Percentiles rank a stretch among this genome's conserved stretches.
phyloP scores from a whole-genome alignment of 257 asterid genomes.

The Solanum infundibuliforme region DNA sequence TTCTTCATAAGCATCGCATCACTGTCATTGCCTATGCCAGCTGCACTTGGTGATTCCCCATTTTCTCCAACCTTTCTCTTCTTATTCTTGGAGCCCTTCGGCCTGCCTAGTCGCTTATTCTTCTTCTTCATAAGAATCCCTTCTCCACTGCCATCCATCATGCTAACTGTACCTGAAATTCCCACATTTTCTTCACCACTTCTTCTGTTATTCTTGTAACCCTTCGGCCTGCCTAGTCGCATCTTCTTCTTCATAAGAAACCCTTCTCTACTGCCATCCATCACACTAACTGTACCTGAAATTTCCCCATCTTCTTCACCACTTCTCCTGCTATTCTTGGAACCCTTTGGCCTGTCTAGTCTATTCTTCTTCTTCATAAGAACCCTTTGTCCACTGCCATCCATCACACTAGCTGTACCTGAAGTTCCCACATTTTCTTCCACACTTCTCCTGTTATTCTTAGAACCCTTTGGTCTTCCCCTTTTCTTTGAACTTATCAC shows the following conservation, averaged over 20 bases:
- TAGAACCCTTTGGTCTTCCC: not conserved
- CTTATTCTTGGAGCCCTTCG: constrained; percentile 25
- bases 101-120: constrained; percentile 20
- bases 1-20: not conserved
- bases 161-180: not conserved
- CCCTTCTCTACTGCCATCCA: not conserved
- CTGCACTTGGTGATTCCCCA: not conserved
- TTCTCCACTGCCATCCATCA: not conserved
- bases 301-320: not conserved
- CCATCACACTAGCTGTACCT: not conserved
- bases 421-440: not conserved
- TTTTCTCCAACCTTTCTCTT: not conserved
- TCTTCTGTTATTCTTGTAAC: not conserved
- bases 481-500: not conserved
- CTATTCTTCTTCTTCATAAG: constrained; percentile 7
- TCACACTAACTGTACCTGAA: not conserved
- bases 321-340: not conserved
- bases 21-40: not conserved
- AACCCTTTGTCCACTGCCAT: not conserved
- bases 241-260: constrained; percentile 3
- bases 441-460: not conserved
- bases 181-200: not conserved
- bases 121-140: not conserved
- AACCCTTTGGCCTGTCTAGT: not conserved
- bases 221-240: constrained; percentile 25